Evolutionary conservation across 345 rosid genomes (phyloP).

Genomic region (Citropsis articulata): DNA sequence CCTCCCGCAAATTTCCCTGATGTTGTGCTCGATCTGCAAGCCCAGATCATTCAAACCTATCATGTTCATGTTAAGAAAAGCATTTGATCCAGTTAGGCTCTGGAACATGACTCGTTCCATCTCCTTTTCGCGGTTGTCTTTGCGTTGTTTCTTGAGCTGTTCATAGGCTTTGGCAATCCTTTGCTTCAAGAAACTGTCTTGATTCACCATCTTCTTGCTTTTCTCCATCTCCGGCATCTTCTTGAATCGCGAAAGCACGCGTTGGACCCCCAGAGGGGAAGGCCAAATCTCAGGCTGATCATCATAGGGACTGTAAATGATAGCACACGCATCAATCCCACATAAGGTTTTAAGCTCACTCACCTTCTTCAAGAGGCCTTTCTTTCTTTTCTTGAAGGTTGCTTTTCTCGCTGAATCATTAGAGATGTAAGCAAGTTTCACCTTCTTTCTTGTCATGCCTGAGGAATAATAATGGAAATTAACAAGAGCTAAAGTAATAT

Average conservation of each 20-base stretch:
- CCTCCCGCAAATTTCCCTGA: slow-evolving; percentile 17
- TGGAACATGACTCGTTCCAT: slow-evolving; percentile 29
- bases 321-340: slow-evolving; percentile 46
- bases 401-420: slow-evolving; percentile 51
- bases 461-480: not conserved
- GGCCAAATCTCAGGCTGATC: slow-evolving; percentile 51
- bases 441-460: slow-evolving; percentile 57
- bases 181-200: slow-evolving; percentile 39
- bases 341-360: slow-evolving; percentile 58
- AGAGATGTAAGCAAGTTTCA: slow-evolving; percentile 43
- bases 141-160: slow-evolving; percentile 33
- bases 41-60: slow-evolving; percentile 38
- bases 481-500: not conserved
- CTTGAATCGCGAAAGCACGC: slow-evolving; percentile 27
- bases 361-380: slow-evolving; percentile 61
- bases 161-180: slow-evolving; percentile 29
- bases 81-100: slow-evolving; percentile 10
- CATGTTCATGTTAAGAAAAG: slow-evolving; percentile 11
- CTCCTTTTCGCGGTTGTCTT: slow-evolving; percentile 42
- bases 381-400: slow-evolving; percentile 63
- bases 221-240: slow-evolving; percentile 44
- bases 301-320: slow-evolving; percentile 37
- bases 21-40: slow-evolving; percentile 29
- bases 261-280: slow-evolving; percentile 28
- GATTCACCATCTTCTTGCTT: slow-evolving; percentile 43